phyloP scores from a whole-genome alignment of 148 eudicot species.

The Selenicereus undatus region DNA sequence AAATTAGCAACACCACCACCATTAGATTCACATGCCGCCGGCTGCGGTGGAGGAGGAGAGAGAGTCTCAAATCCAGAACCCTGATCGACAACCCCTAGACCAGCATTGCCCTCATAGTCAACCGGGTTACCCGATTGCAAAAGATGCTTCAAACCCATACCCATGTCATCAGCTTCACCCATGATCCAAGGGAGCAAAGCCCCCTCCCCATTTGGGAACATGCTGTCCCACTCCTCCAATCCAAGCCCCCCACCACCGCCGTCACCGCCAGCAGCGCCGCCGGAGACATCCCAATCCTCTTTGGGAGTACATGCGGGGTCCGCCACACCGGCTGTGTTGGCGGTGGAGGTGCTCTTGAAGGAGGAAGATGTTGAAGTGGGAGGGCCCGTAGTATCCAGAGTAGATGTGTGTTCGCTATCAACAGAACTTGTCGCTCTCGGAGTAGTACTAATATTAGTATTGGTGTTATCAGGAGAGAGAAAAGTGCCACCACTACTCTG shows the following conservation, averaged over 20 bases:
- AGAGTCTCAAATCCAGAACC: constrained; percentile 29
- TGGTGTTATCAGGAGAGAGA: no score
- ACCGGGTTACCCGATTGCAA: constrained; percentile 40
- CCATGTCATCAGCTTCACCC: constrained; percentile 67
- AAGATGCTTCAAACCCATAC: constrained; percentile 57
- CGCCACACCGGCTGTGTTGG: constrained; percentile 34
- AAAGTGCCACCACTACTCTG: neutral
- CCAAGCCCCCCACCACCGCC: constrained; percentile 44
- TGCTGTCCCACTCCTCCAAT: constrained; percentile 53
- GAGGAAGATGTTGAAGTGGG: constrained; percentile 62
- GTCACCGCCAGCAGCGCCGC: constrained; percentile 4
- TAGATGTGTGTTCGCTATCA: constrained; percentile 62
- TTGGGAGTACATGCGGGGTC: no score
- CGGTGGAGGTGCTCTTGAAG: constrained; percentile 13
- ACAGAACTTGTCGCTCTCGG: constrained; percentile 13
- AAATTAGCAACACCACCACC: neutral
- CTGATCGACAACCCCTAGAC: constrained; percentile 64
- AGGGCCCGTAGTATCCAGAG: constrained; percentile 71
- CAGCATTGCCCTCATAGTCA: constrained; percentile 42
- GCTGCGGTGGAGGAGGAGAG: neutral
- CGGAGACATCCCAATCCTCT: no score
- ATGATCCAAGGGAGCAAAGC: constrained; percentile 62
- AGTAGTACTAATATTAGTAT: no score
- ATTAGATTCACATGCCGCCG: no score
- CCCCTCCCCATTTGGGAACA: constrained; percentile 59